Evolutionary conservation across 2,329 filamentous ascomycete species (phyloP), one percentile per base, ranked within the genome.

Genomic region (Byssothecium circinans): DNA sequence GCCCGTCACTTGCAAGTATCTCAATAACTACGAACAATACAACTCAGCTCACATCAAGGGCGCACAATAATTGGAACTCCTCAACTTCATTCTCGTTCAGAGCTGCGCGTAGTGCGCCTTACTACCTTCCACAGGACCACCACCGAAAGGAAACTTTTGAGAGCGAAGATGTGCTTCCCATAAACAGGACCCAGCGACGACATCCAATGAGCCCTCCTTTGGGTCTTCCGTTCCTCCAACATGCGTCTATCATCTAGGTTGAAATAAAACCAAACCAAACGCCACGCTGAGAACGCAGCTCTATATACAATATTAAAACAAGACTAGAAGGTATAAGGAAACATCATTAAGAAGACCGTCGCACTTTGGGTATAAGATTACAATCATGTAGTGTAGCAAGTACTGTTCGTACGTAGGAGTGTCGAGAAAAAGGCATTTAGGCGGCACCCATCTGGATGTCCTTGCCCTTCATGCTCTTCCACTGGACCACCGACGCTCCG

Each of bases 401-500:
- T 7, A 7, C 7, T 27, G 25, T 27, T 14, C n/a, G 32, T 35
- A 35, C 7, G 32, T 7, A 35, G 14, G 8, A 34, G 19, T 19
- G 29, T 6, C 12, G 14, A 12, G 19, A 27, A 38, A 15, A 39
- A 20, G 38, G 8, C 33, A 15, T 33, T 49, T 56, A 69, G 20
- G 65, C 65, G 32, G 63, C 65, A 34, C 52, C 57, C 67, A 69
- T 68, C 54, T 71, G 65, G 41, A 76, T 69, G 55, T 74, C 71
- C 62, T 74, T 73, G 59, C 81, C 82, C 75, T 87, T 88, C 60
- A 88, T 83, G 54, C 74, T 84, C 64, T 75, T 80, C 84, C 84
- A 88, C 70, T 88, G 80, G 56, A 88, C 78, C 6, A 73, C 70
- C 1, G 76, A 57, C 0, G 78, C 75, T 0, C 81, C 84, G 7